Evolutionary conservation across 2,329 filamentous ascomycete genomes (phyloP), one percentile per base, ranked within the genome.

Genomic region (Colletotrichum lentis): DNA sequence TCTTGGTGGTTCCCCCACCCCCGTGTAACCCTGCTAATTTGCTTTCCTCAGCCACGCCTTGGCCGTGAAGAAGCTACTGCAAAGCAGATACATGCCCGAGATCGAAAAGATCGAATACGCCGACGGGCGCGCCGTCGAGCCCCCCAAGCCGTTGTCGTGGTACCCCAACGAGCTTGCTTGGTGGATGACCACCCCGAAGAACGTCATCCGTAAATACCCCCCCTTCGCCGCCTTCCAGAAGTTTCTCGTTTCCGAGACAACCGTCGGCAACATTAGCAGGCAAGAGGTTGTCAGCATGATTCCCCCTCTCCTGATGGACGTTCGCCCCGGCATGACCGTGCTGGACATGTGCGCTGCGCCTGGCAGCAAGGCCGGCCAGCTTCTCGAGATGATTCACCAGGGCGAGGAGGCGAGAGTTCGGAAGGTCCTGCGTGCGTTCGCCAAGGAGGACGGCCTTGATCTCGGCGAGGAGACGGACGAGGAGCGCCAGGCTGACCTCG

Each of bases 241-340:
- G 78, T 99, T 97, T 83, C 86, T 99, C 58, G 96, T 99, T 57
- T 96, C 95, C 60, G 96, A 99, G 84, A 97, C 96, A 4, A 94
- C 92, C 64, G 94, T 98, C 24, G 96, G 96, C 74, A 99, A 98
- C 79, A 98, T 99, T 75, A 97, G 92, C 80, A 89, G 96, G 74
- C 96, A 99, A 80, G 96, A 99, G 82, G 91, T 97, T 52, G 96
- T 99, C 75, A 97, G 93, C 83, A 99, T 99, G 96, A 98, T 99
- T 71, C 96, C 96, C 31, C 96, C 96, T 31, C 86, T 98, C 73
- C 85, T 98, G 74, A 91, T 99, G 84, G 94, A 98, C 75, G 85
- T 98, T 58, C 88, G 89, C 73, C 94, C 96, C 5, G 93, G 94
- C 61, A 97, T 97, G 90, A 91, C 91, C 1, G 94, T 97, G 11